Evolutionary conservation across 2,329 filamentous ascomycete genomes (phyloP), one percentile per base, ranked within the genome.

Genomic region (Colletotrichum musae): DNA sequence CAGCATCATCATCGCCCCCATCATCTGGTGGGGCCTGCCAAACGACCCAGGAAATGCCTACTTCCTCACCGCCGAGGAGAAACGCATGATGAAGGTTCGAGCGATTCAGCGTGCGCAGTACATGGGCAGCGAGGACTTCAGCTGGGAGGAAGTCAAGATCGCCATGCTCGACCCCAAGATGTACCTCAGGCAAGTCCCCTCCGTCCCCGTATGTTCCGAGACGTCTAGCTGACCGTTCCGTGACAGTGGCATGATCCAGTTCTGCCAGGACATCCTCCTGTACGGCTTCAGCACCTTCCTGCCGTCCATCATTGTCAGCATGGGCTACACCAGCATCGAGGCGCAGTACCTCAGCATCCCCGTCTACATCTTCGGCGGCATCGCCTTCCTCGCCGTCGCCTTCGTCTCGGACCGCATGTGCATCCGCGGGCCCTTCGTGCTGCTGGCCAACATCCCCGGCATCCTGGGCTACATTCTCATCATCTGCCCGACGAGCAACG

Each of bases 251-350:
- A 70, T 77, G 26, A 85, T 85, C 18, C 85, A 87, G 54, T 87
- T 88, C 74, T 87, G 84, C 58, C 82, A 85, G 66, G 84, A 87
- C 66, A 84, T 86, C 28, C 76, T 86, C 51, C 79, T 87, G 0
- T 89, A 87, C 73, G 87, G 86, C n/a, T 88, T 89, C 75, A 85
- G 82, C 71, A 89, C 86, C 10, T 89, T 89, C 74, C 77, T 89
- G 4, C 88, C 88, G 2, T 84, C 84, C 2, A 89, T 90, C 71
- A 79, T 89, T 56, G 79, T 82, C 50, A 80, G 80, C 39, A 84
- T 88, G 75, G 86, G 86, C 3, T 88, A 87, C 72, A 76, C 80
- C 45, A 81, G 80, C n/a, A 77, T 88, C 21, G 78, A 85, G 72
- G 83, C 84, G 12, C 86, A 89, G 64, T 83, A 86, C 43, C 77